Evolutionary conservation across 176 grass and related monocot genomes (phyloP), one percentile per base, ranked within the genome.

Genomic region (Hsuehochloa calcarea): DNA sequence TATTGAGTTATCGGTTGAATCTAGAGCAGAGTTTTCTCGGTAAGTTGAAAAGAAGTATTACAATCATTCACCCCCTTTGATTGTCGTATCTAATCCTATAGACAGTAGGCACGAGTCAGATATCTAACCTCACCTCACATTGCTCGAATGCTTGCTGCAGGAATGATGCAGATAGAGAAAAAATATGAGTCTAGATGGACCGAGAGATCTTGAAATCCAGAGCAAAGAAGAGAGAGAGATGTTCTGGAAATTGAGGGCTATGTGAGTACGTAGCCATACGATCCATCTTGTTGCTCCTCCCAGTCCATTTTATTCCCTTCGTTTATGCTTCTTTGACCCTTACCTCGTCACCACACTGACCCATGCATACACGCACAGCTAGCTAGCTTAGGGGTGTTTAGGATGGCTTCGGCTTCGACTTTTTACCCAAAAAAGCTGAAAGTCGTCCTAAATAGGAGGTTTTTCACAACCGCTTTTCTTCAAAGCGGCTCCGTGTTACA

Each of bases 231-330:
- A 8, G 29, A 9, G 46, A n/a, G 12, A 20, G 59, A 62, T 16
- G 44, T 23, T 45, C 58, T 80, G 77, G 68, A 74, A 87, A 72
- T 80, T 87, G 85, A 66, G 85, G 85, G 77, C 77, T 64, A 50
- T 29, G 59, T 74, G 9, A 10, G 15, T 7, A 23, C 10, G 23
- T 54, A n/a, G 72, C n/a, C 55, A 16, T 43, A 29, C 7, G 22
- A 50, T 72, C 52, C 64, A 40, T 60, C 50, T 8, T 40, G 74
- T 51, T 60, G 8, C 17, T 75, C 10, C 72, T 55, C 52, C 46
- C 72, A 38, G 29, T 12, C 17, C 50, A 31, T 8, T 14, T 71
- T 46, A 23, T n/a, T 23, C 13, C 19, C 54, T n/a, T 22, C 67
- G 52, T 63, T 47, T 65, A 15, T 3, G 58, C 55, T 61, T 10